Percentiles rank a stretch among this genome's conserved stretches.
Conservation (phyloP, 495 filamentous ascomycete genomes). For the Neurospora sp. region DNA sequence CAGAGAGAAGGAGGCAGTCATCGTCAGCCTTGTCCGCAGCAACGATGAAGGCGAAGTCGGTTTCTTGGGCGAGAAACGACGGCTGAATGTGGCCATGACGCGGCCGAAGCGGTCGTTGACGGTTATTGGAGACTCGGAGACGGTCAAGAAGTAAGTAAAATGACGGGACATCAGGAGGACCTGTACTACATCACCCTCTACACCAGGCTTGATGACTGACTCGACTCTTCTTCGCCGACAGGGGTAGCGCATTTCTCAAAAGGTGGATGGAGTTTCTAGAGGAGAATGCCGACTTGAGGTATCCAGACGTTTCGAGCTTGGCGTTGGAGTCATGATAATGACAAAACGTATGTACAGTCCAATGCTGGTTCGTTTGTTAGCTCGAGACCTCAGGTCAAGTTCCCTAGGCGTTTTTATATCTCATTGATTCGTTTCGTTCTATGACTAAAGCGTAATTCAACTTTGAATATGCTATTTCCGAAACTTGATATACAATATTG, state of each 20-base stretch:
- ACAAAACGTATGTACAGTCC: background rate
- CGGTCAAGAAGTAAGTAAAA: constrained; percentile 64
- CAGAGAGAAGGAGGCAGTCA: constrained; percentile 90
- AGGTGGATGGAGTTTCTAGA: constrained; percentile 85
- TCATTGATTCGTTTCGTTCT: no score
- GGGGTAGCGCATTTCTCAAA: constrained; percentile 72
- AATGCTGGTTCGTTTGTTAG: no score
- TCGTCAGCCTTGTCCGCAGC: constrained; percentile 84
- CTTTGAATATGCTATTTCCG: no score
- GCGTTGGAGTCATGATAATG: constrained; percentile 6
- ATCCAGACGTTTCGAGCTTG: constrained; percentile 60
- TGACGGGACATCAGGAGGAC: background rate
- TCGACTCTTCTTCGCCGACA: constrained; percentile 22
- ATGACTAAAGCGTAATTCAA: no score
- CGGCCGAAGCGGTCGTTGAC: constrained; percentile 82
- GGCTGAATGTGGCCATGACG: constrained; percentile 96
- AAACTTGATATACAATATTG: no score
- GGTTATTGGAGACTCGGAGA: constrained; percentile 89
- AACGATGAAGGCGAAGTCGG: constrained; percentile 81
- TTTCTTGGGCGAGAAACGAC: constrained; percentile 85
- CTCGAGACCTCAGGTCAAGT: no score
- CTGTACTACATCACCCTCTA: constrained; percentile 2
- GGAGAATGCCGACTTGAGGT: constrained; percentile 73
- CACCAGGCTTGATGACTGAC: constrained; percentile 4
- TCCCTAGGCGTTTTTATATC: no score